Evolutionary conservation across 1,139 yeast genomes (phyloP), one percentile per base, ranked within the genome.

Genomic region (Kodamaea derodonti): DNA sequence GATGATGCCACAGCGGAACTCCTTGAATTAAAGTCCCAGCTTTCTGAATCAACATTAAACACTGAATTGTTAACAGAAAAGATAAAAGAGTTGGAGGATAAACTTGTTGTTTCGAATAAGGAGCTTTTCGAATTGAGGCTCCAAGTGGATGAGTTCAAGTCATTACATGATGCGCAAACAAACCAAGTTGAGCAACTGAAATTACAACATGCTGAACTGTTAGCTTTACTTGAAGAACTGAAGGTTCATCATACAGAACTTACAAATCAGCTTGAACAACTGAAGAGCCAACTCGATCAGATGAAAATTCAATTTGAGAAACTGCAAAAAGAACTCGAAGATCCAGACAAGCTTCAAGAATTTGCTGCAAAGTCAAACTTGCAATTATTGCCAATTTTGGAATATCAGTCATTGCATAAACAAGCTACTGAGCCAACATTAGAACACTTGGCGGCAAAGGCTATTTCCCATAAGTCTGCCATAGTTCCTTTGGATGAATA

Each of bases 351-450:
- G 26, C 38, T 46, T 17, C 22, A 16, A 8, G 31, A 31, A 2
- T 31, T 39, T 13, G 41, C 47, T 8, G 14, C 16, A 2, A 17
- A 17, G 0, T 49, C 52, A n/a, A 30, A 33, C 13, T 17, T 38
- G 8, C 40, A 40, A 60, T 72, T 1, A 48, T 68, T 37, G 41
- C 59, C 3, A 54, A 56, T 37, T 32, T 2, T 43, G 2, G 72
- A 67, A 37, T 68, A 63, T 38, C 55, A 69, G n/a, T 48, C 51
- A 8, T 51, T 69, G 31, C 65, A 54, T 40, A 58, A 57, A 30
- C 36, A 47, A 11, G 70, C 72, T 0, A 51, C 62, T 38, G 67
- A 64, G 24, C 56, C 58, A 8, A 39, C 49, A 1, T 17, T 39
- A 4, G 52, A 49, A n/a, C 45, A 47, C 29, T 32, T 60, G 22